Evolutionary conservation across 1,139 yeast genomes (phyloP).

Genomic region (Eremothecium gossypii): DNA sequence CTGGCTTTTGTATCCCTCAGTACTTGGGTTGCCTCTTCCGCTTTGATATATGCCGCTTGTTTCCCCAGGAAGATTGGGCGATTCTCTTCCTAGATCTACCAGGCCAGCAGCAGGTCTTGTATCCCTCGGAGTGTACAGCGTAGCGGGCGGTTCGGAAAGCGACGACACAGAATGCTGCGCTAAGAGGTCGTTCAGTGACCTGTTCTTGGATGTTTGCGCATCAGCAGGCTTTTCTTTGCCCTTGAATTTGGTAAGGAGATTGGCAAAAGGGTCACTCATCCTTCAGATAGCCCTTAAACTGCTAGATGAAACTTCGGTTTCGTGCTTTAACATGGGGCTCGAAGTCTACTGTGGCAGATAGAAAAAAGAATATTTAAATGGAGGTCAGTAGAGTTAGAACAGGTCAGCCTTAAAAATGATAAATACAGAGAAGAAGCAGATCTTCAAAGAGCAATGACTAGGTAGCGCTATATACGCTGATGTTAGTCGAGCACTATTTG

Average conservation of each 20-base stretch:
- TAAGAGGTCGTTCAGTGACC: slow-evolving; percentile 5
- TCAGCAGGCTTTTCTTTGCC: slow-evolving; percentile 8
- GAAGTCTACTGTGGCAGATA: too few species aligned
- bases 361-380: too few species aligned
- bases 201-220: slow-evolving; percentile 1
- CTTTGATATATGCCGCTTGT: not conserved
- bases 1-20: too few species aligned
- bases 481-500: too few species aligned
- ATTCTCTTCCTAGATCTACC: not conserved
- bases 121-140: not conserved
- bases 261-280: slow-evolving; percentile 38
- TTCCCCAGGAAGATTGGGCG: not conserved
- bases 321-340: too few species aligned
- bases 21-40: not conserved
- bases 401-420: too few species aligned
- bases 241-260: slow-evolving; percentile 32
- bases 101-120: not conserved
- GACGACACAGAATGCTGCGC: not conserved
- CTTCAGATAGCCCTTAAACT: too few species aligned
- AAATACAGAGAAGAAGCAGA: too few species aligned
- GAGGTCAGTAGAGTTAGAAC: too few species aligned
- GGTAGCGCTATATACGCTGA: too few species aligned
- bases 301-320: too few species aligned
- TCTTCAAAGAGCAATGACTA: too few species aligned
- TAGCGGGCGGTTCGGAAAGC: not conserved